Evolutionary conservation across 2,329 filamentous ascomycete genomes (phyloP).

Genomic region (Fusarium sulawesiense): DNA sequence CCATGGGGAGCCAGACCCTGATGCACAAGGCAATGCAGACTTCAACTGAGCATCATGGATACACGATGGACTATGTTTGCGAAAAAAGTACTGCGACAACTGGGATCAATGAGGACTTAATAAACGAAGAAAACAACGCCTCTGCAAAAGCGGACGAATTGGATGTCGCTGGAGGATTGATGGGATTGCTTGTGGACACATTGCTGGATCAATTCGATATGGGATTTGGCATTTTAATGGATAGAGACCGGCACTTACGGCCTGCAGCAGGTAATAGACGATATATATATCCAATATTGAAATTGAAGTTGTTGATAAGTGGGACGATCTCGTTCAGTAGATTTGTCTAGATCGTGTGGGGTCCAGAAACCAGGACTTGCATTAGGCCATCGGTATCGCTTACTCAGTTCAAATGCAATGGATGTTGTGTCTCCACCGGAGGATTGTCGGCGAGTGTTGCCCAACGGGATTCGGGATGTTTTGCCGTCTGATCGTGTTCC

Average conservation of each 20-base stretch:
- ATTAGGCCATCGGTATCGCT: constrained; percentile 18
- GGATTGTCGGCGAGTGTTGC: constrained; percentile 14
- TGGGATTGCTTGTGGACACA: constrained; percentile 3
- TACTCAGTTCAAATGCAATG: background rate
- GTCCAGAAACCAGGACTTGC: background rate
- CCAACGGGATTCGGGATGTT: constrained; percentile 23
- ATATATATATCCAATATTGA: constrained; percentile 11
- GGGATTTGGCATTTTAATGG: background rate
- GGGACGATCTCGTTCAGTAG: background rate
- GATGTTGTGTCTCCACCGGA: constrained; percentile 4
- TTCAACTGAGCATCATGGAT: constrained; percentile 57
- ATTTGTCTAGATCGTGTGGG: background rate
- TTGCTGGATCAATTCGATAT: constrained; percentile 4
- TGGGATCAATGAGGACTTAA: constrained; percentile 27
- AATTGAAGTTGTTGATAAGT: background rate
- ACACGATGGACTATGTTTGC: background rate
- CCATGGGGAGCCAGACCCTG: constrained; percentile 59
- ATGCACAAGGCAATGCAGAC: constrained; percentile 61
- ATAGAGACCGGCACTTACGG: background rate
- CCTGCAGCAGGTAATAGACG: constrained; percentile 16
- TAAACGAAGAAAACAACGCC: constrained; percentile 31
- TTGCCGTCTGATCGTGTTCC: background rate
- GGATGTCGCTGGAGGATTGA: constrained; percentile 24
- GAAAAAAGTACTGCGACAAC: constrained; percentile 14
- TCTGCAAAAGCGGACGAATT: constrained; percentile 22